phyloP scores from a whole-genome alignment of 2,329 filamentous ascomycete genomes.

The Pyricularia grisea region DNA sequence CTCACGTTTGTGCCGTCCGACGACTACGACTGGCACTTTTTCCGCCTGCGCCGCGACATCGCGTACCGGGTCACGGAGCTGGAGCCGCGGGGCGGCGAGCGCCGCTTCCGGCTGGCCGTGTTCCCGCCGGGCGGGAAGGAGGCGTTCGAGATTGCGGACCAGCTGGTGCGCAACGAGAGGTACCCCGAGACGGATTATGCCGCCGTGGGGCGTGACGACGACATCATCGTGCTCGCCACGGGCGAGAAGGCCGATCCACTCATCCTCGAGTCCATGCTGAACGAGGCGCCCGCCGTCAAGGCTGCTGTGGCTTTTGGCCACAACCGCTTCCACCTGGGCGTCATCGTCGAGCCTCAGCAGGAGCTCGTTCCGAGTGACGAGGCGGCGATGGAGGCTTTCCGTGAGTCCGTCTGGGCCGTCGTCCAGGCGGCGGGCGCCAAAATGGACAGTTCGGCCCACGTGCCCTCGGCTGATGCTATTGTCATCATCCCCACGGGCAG shows the following conservation, averaged over 20 bases:
- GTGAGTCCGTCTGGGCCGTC: not conserved
- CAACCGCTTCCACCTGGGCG: not conserved
- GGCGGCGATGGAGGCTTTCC: not conserved
- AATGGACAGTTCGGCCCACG: not conserved
- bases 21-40: too few relatives aligned
- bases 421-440: not conserved
- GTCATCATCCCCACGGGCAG: not conserved
- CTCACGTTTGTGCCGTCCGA: too few relatives aligned
- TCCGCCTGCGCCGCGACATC: too few relatives aligned
- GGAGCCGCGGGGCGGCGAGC: not conserved
- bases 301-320: not conserved
- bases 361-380: not conserved
- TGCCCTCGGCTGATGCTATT: not conserved
- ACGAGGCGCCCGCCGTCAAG: not conserved
- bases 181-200: not conserved
- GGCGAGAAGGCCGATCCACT: conserved; percentile 8
- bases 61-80: too few relatives aligned
- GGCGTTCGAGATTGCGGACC: not conserved
- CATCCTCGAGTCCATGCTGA: not conserved
- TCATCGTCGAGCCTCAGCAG: not conserved
- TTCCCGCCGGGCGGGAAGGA: not conserved
- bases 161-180: not conserved
- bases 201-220: not conserved
- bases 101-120: not conserved
- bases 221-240: not conserved